Percentiles rank a stretch among this genome's conserved stretches.
Evolutionary conservation across 163 green algal genomes (phyloP).

Genomic region (Prototheca wickerhamii): DNA sequence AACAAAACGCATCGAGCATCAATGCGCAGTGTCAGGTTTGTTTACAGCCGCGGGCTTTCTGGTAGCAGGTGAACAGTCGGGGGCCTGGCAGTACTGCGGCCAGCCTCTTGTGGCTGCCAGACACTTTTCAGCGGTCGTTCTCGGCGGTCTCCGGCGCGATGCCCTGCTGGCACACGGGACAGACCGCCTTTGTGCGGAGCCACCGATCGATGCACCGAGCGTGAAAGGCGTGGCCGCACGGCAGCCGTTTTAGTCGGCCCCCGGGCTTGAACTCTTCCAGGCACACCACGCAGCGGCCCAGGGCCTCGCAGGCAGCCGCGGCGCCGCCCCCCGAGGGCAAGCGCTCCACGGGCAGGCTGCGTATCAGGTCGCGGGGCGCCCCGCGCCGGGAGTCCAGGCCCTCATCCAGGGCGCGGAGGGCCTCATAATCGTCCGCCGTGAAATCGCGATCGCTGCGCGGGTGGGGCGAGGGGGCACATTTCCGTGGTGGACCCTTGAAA

Average conservation of each 20-base stretch:
- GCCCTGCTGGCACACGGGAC: constrained; percentile 32
- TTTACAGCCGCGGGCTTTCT: too few relatives aligned
- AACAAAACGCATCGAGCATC: not conserved
- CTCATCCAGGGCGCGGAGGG: constrained; percentile 47
- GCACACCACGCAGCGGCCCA: constrained; percentile 37
- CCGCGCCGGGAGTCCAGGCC: constrained; percentile 29
- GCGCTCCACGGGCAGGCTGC: constrained; percentile 22
- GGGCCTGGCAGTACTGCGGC: too few relatives aligned
- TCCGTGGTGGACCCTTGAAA: too few relatives aligned
- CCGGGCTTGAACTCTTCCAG: constrained; percentile 34
- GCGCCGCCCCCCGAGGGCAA: constrained; percentile 7
- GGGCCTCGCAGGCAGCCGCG: too few relatives aligned
- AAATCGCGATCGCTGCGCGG: constrained; percentile 38
- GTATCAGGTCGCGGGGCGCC: constrained; percentile 25
- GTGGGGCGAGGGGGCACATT: too few relatives aligned
- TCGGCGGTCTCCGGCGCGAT: not conserved
- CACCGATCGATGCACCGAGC: constrained; percentile 40
- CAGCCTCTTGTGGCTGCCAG: too few relatives aligned
- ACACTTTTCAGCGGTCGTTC: too few relatives aligned
- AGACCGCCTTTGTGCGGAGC: constrained; percentile 31
- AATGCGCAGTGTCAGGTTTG: not conserved
- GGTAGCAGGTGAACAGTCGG: too few relatives aligned
- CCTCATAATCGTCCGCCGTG: constrained; percentile 48
- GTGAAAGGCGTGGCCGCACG: constrained; percentile 32
- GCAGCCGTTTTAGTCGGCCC: constrained; percentile 21